Base-by-base conservation (phyloP, 2,329 filamentous ascomycete species). In the Fusarium vanettenii region DNA sequence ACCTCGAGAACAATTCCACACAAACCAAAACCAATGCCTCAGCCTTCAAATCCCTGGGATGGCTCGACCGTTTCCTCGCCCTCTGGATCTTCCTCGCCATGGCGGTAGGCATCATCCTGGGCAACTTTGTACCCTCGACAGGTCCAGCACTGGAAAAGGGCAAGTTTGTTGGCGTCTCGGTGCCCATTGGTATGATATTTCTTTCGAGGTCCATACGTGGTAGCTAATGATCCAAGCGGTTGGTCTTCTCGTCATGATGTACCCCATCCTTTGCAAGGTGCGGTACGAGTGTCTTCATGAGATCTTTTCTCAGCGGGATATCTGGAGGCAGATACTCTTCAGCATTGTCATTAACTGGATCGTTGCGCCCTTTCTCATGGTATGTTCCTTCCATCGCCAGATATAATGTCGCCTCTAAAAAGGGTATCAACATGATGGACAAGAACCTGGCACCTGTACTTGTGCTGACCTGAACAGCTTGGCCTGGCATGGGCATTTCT, bases 191-290 rank as follows among this genome's bases (percentile, higher is more conserved):
- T n/a, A n/a, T n/a, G n/a, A n/a, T n/a, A n/a, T n/a, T n/a, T n/a
- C n/a, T n/a, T n/a, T n/a, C n/a, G n/a, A n/a, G n/a, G n/a, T n/a
- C n/a, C n/a, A n/a, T n/a, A n/a, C n/a, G n/a, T n/a, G n/a, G n/a
- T n/a, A n/a, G n/a, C n/a, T n/a, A n/a, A n/a, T n/a, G n/a, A n/a
- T n/a, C n/a, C n/a, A n/a, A n/a, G 94, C 94, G 1, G 85, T 97
- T 57, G 94, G 95, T 0, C 84, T 97, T 1, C 87, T 97, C 2
- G 91, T 97, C 48, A 97, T 97, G 94, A 97, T 97, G 94, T 97
- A 97, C 79, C 95, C 95, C 0, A 97, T 97, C 69, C 86, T 97
- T 0, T 97, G 94, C 87, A 97, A 97, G 81, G 93, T 97, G 7
- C 90, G 90, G 45, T 97, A 91, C 82, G 94, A 97, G 81, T 89